Evolutionary conservation across 345 rosid genomes (phyloP).

Genomic region (Jatropha curcas): DNA sequence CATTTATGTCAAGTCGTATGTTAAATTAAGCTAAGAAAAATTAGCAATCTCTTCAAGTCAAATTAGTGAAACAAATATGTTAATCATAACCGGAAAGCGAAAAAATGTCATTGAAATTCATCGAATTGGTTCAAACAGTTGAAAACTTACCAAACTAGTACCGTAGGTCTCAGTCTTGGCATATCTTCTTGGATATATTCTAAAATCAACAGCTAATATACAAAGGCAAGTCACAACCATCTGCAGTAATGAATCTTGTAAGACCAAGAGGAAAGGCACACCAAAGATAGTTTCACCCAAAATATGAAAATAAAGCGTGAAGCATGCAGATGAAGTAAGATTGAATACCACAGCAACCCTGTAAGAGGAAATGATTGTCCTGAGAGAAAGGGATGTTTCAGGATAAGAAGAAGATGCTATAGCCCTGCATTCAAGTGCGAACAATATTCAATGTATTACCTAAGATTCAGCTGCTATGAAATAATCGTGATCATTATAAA

Average conservation of each 20-base stretch:
- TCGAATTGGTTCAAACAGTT: background rate
- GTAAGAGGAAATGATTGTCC: conserved; percentile 59
- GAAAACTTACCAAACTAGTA: conserved; percentile 67
- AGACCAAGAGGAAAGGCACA: conserved; percentile 8
- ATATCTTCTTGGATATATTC: conserved; percentile 76
- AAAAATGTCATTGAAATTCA: background rate
- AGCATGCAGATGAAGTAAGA: conserved; percentile 1
- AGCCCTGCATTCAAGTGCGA: conserved; percentile 34
- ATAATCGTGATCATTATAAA: background rate
- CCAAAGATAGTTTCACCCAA: conserved; percentile 3
- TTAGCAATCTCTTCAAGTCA: background rate
- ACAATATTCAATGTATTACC: background rate
- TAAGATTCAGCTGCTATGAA: background rate
- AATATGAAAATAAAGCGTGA: conserved; percentile 4
- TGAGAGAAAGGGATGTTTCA: conserved; percentile 41
- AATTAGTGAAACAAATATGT: background rate
- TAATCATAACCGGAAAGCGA: background rate
- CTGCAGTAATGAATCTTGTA: conserved; percentile 41
- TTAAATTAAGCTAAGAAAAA: background rate
- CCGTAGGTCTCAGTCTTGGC: conserved; percentile 91
- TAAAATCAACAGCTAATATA: conserved; percentile 92
- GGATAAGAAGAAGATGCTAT: conserved; percentile 33
- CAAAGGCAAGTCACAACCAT: conserved; percentile 78
- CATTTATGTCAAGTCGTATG: background rate
- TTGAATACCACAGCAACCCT: conserved; percentile 61